These are phyloP conservation scores for Saccharomycopsis babjevae DNA, from an alignment of 805 yeast genomes.

Conservation along the genomic window DNA sequence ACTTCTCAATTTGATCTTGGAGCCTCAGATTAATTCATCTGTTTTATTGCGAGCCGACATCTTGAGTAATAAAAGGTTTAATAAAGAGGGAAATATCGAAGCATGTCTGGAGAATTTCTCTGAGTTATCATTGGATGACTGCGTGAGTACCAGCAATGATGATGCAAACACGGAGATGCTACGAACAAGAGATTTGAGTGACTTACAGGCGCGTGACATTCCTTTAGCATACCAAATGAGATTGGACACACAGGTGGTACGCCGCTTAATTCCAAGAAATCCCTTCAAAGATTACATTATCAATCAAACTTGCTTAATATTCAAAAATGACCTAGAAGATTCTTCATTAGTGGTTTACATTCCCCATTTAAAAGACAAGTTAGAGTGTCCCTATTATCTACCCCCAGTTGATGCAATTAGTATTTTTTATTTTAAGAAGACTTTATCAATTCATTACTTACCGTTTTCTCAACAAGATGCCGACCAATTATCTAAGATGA, in stretches of 20 bases:
- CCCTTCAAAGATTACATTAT: slow-evolving; percentile 76
- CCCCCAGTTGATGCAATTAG: slow-evolving; percentile 80
- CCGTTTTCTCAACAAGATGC: slow-evolving; percentile 38
- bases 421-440: slow-evolving; percentile 37
- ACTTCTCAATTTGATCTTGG: slow-evolving; percentile 66
- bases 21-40: slow-evolving; percentile 87
- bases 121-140: neutral
- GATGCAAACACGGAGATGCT: slow-evolving; percentile 16
- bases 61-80: slow-evolving; percentile 25
- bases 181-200: slow-evolving; percentile 28
- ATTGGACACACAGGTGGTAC: slow-evolving; percentile 46
- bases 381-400: slow-evolving; percentile 76
- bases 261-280: slow-evolving; percentile 85
- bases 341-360: slow-evolving; percentile 53
- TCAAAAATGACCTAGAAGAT: slow-evolving; percentile 24
- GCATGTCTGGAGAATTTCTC: neutral
- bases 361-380: slow-evolving; percentile 56
- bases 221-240: slow-evolving; percentile 24
- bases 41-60: slow-evolving; percentile 86
- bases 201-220: slow-evolving; percentile 30
- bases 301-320: slow-evolving; percentile 70
- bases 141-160: neutral
- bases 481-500: slow-evolving; percentile 26
- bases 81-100: neutral
- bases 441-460: slow-evolving; percentile 63